phyloP scores from a whole-genome alignment of 2,329 filamentous ascomycete species.

The Catunica adiposa region DNA sequence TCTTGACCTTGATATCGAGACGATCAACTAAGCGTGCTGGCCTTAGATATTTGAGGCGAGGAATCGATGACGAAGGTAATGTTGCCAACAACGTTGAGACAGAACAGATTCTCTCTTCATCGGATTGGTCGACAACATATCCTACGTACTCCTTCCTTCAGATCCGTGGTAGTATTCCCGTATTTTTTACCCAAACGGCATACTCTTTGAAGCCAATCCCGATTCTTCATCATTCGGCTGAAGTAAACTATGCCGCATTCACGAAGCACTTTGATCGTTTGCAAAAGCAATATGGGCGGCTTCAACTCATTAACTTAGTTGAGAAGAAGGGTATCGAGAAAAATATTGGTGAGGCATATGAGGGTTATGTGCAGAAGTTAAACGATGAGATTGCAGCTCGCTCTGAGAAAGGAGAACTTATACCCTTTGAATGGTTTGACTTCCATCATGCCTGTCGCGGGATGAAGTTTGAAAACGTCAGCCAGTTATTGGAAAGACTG shows the following conservation, averaged over 20 bases:
- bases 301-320: slow-evolving; percentile 71
- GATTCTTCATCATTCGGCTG: slow-evolving; percentile 60
- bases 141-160: slow-evolving; percentile 75
- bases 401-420: slow-evolving; percentile 4
- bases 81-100: slow-evolving; percentile 88
- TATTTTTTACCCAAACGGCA: slow-evolving; percentile 90
- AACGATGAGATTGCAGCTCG: slow-evolving; percentile 32
- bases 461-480: slow-evolving; percentile 96
- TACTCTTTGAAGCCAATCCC: slow-evolving; percentile 85
- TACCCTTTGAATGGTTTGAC: slow-evolving; percentile 85
- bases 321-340: slow-evolving; percentile 76
- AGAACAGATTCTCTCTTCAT: slow-evolving; percentile 72
- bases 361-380: slow-evolving; percentile 47
- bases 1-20: slow-evolving; percentile 84
- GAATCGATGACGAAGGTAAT: slow-evolving; percentile 76
- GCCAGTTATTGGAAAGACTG: slow-evolving; percentile 55
- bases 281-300: slow-evolving; percentile 48
- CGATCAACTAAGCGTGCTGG: slow-evolving; percentile 75
- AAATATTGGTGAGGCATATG: slow-evolving; percentile 62
- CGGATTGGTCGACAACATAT: slow-evolving; percentile 34
- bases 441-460: slow-evolving; percentile 85
- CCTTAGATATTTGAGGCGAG: slow-evolving; percentile 74
- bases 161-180: slow-evolving; percentile 73
- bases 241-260: slow-evolving; percentile 65
- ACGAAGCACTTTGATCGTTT: slow-evolving; percentile 62